These are phyloP conservation scores for Hygrophoropsis aurantiaca DNA, from an alignment of 768 basidiomycete genomes.

Conservation along the genomic window DNA sequence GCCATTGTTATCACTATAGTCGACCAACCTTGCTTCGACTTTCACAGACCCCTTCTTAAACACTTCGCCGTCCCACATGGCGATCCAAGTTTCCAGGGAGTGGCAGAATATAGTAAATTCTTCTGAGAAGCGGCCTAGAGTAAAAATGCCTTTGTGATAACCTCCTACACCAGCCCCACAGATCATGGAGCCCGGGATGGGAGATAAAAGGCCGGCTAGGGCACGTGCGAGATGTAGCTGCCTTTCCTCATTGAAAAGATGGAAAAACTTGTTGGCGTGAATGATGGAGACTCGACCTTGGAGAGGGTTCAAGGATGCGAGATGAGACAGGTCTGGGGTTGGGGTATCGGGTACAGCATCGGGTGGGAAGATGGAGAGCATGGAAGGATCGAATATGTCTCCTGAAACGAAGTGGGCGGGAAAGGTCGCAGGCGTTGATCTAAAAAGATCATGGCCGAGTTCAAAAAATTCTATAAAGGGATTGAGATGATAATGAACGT, in stretches of 20 bases:
- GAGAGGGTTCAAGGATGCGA: constrained; percentile 43
- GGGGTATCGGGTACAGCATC: constrained; percentile 15
- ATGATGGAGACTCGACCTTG: constrained; percentile 47
- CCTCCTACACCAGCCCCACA: constrained; percentile 41
- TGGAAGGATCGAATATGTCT: constrained; percentile 45
- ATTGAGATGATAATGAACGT: neutral
- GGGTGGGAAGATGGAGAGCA: constrained; percentile 35
- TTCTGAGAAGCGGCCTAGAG: no score
- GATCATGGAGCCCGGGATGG: constrained; percentile 43
- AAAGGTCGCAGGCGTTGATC: constrained; percentile 47
- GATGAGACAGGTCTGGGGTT: constrained; percentile 23
- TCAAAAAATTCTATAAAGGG: constrained; percentile 49
- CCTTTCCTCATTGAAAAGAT: constrained; percentile 41
- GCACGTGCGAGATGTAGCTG: constrained; percentile 42
- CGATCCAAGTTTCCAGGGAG: constrained; percentile 33
- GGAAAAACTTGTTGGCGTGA: constrained; percentile 47
- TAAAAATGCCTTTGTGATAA: neutral
- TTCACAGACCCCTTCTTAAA: constrained; percentile 35
- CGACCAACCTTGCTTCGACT: constrained; percentile 17
- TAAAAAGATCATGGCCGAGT: constrained; percentile 59
- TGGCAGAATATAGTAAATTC: constrained; percentile 29
- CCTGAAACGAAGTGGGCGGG: constrained; percentile 53
- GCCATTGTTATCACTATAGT: neutral
- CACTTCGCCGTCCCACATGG: constrained; percentile 37
- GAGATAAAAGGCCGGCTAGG: constrained; percentile 43